phyloP scores from a whole-genome alignment of 73 alveolate genomes.

The Diophrys sp. region DNA sequence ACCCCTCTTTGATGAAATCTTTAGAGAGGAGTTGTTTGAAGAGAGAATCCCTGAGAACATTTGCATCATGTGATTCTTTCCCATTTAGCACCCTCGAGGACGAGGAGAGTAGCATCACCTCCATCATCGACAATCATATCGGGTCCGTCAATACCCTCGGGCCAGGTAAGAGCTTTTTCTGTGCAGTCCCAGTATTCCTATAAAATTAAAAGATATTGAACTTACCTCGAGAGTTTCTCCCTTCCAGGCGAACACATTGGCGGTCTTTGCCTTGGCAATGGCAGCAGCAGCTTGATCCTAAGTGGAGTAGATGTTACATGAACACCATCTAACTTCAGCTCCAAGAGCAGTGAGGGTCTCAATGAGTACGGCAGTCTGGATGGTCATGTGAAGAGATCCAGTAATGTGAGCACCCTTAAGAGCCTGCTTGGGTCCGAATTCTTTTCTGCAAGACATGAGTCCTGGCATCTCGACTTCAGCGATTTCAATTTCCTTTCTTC shows the following conservation, averaged over 20 bases:
- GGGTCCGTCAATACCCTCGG: slow-evolving; percentile 90
- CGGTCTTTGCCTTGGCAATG: slow-evolving; percentile 82
- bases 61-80: no score
- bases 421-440: slow-evolving; percentile 73
- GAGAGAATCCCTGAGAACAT: no score
- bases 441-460: slow-evolving; percentile 88
- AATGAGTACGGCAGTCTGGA: slow-evolving; percentile 93
- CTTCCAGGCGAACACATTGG: slow-evolving; percentile 96
- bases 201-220: background rate
- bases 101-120: slow-evolving; percentile 96
- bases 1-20: no score
- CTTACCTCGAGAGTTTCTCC: slow-evolving; percentile 77
- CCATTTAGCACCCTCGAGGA: slow-evolving; percentile 92
- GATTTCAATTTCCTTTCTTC: slow-evolving; percentile 90
- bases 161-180: slow-evolving; percentile 86
- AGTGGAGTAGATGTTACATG: slow-evolving; percentile 95
- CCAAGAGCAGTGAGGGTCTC: slow-evolving; percentile 90
- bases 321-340: slow-evolving; percentile 94
- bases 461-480: slow-evolving; percentile 97
- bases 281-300: slow-evolving; percentile 98
- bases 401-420: slow-evolving; percentile 89
- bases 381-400: slow-evolving; percentile 96
- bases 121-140: slow-evolving; percentile 95
- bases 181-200: slow-evolving; percentile 97
- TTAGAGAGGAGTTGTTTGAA: no score